Conservation (phyloP, 192 early-diverging fungal genomes). For the Paraglomus brasilianum region DNA sequence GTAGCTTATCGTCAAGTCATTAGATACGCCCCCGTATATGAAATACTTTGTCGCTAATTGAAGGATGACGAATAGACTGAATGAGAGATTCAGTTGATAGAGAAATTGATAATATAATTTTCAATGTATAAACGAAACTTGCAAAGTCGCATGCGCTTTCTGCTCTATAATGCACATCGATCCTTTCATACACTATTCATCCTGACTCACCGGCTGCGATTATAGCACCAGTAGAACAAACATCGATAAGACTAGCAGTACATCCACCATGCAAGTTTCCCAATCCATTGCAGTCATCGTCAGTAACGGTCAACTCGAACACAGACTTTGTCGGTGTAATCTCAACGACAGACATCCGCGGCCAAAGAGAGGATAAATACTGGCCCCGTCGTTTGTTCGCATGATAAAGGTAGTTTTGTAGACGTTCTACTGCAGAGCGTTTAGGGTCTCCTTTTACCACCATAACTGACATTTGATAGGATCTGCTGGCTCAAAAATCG, state of each 20-base stretch:
- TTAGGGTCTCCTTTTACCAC: too few species aligned
- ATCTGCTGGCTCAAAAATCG: too few species aligned
- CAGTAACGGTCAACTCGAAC: constrained; percentile 37
- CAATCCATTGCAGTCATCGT: constrained; percentile 40
- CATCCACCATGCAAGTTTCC: constrained; percentile 44
- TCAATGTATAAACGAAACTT: background rate
- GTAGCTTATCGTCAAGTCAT: constrained; percentile 42
- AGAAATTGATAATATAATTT: background rate
- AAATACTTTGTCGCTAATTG: constrained; percentile 34
- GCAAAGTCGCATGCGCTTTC: background rate
- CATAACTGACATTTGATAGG: too few species aligned
- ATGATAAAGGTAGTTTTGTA: too few species aligned
- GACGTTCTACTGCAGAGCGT: too few species aligned
- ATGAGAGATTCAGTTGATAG: background rate
- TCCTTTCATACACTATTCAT: too few species aligned
- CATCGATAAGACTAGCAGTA: constrained; percentile 43
- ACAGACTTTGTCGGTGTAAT: background rate
- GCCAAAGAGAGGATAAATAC: too few species aligned
- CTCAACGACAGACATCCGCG: too few species aligned
- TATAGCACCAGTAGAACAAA: constrained; percentile 34
- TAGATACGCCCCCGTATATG: constrained; percentile 39
- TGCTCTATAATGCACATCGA: constrained; percentile 33
- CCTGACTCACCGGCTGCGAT: background rate
- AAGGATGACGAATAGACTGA: background rate
- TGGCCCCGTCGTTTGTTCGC: too few species aligned